Evolutionary conservation across 495 filamentous ascomycete species (phyloP).

Genomic region (Podospora pseudocomata): DNA sequence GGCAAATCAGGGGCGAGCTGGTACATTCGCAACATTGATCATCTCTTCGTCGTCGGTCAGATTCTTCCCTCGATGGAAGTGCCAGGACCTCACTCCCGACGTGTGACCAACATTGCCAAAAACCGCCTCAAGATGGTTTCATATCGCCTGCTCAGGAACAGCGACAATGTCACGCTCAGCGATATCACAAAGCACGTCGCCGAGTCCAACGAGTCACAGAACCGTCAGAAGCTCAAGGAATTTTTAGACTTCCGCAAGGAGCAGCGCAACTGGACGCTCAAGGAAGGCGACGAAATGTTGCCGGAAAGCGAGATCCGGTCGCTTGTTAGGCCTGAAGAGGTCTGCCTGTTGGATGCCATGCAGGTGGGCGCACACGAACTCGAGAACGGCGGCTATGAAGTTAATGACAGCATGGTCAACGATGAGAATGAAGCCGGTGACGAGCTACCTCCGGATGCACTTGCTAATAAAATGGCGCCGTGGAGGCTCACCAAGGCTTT

Average conservation of each 20-base stretch:
- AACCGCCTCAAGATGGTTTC: slow-evolving; percentile 94
- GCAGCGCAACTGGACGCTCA: slow-evolving; percentile 77
- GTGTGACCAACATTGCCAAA: slow-evolving; percentile 91
- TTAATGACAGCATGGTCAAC: slow-evolving; percentile 57
- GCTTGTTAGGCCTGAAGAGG: slow-evolving; percentile 92
- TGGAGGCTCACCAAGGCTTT: slow-evolving; percentile 97
- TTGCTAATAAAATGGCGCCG: slow-evolving; percentile 69
- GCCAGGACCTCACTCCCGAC: slow-evolving; percentile 86
- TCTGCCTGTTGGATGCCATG: slow-evolving; percentile 93
- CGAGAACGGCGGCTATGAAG: slow-evolving; percentile 68
- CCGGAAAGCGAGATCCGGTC: slow-evolving; percentile 72
- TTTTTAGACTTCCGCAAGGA: slow-evolving; percentile 86
- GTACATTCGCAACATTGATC: slow-evolving; percentile 81
- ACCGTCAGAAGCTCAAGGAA: slow-evolving; percentile 93
- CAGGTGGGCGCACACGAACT: slow-evolving; percentile 87
- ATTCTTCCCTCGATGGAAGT: slow-evolving; percentile 87
- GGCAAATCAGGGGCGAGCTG: slow-evolving; percentile 68
- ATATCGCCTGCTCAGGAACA: slow-evolving; percentile 77
- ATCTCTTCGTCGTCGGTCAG: slow-evolving; percentile 86
- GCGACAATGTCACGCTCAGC: slow-evolving; percentile 62
- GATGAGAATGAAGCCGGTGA: slow-evolving; percentile 52
- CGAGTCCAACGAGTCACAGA: slow-evolving; percentile 88
- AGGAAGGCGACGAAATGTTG: slow-evolving; percentile 63
- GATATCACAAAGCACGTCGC: slow-evolving; percentile 86
- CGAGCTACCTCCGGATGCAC: slow-evolving; percentile 62